These are phyloP conservation scores for Dothiorella sarmentorum DNA, from an alignment of 2,329 filamentous ascomycete species.

Conservation along the genomic window DNA sequence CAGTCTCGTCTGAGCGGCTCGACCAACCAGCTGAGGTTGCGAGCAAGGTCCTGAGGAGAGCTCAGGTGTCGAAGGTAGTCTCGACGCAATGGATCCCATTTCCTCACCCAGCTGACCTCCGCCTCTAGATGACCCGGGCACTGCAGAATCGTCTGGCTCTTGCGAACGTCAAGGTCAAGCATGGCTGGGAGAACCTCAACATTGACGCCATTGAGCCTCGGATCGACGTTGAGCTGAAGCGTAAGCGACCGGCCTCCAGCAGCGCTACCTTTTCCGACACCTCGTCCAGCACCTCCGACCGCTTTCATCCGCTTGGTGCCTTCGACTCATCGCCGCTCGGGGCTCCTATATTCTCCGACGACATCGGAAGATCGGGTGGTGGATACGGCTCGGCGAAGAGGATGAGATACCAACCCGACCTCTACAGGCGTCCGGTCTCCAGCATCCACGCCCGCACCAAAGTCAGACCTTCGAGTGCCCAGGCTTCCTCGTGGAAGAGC, in stretches of 20 bases:
- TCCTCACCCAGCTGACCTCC: constrained; percentile 23
- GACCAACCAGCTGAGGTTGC: constrained; percentile 40
- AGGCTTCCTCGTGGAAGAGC: constrained; percentile 67
- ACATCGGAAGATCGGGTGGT: constrained; percentile 67
- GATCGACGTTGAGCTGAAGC: constrained; percentile 73
- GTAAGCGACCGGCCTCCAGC: constrained; percentile 61
- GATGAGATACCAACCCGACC: constrained; percentile 31
- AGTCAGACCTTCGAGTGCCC: constrained; percentile 57
- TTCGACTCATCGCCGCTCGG: constrained; percentile 85
- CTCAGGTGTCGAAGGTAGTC: constrained; percentile 42
- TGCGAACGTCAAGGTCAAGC: constrained; percentile 95
- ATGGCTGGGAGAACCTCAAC: constrained; percentile 89
- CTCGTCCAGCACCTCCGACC: constrained; percentile 77
- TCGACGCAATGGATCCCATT: constrained; percentile 17
- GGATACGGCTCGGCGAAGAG: constrained; percentile 43
- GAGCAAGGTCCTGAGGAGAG: constrained; percentile 42
- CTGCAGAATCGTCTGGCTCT: constrained; percentile 91
- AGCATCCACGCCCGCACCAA: constrained; percentile 67
- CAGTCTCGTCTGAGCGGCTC: constrained; percentile 24
- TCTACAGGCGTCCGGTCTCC: constrained; percentile 36
- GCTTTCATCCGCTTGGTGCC: constrained; percentile 63
- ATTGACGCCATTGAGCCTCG: constrained; percentile 83
- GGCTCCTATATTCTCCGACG: constrained; percentile 79
- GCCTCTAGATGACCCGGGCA: constrained; percentile 77
- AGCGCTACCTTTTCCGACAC: constrained; percentile 82